Evolutionary conservation across 345 rosid species (phyloP).

Genomic region (Brassica juncea): DNA sequence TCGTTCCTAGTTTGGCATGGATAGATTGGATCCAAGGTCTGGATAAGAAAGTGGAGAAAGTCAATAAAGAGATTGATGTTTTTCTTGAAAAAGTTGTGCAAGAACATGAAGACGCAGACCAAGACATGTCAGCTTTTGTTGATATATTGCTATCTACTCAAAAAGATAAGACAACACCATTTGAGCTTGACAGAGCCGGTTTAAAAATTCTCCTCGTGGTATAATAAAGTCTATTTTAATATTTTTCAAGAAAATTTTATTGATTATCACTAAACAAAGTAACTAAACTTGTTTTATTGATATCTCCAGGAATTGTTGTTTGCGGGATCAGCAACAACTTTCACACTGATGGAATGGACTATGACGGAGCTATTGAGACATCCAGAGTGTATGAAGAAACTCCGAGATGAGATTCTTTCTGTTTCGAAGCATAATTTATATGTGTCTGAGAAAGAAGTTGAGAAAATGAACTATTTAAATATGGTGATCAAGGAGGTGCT

Average conservation of each 20-base stretch:
- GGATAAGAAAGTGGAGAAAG: constrained; percentile 3
- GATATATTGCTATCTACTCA: constrained; percentile 7
- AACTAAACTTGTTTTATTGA: background rate
- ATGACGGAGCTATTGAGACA: constrained; percentile 11
- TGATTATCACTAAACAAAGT: background rate
- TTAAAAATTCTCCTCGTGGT: background rate
- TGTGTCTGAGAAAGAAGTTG: background rate
- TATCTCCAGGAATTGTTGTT: background rate
- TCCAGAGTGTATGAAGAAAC: constrained; percentile 15
- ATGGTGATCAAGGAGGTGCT: background rate
- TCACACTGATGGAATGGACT: background rate
- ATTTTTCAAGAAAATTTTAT: background rate
- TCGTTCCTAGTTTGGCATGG: constrained; percentile 55
- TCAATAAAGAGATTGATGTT: constrained; percentile 27
- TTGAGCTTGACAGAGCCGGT: background rate
- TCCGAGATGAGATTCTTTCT: background rate
- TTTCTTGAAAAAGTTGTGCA: constrained; percentile 28
- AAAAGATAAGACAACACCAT: background rate
- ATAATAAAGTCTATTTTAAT: background rate
- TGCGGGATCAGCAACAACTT: constrained; percentile 15
- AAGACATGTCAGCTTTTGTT: background rate
- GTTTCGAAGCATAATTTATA: background rate
- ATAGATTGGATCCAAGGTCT: constrained; percentile 31
- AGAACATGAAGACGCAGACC: constrained; percentile 3
- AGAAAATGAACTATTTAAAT: background rate